A percentile compares a stretch with the other conserved stretches of the same genome.
Evolutionary conservation across 2,329 filamentous ascomycete genomes (phyloP).

Genomic region (Sporothrix phasma): DNA sequence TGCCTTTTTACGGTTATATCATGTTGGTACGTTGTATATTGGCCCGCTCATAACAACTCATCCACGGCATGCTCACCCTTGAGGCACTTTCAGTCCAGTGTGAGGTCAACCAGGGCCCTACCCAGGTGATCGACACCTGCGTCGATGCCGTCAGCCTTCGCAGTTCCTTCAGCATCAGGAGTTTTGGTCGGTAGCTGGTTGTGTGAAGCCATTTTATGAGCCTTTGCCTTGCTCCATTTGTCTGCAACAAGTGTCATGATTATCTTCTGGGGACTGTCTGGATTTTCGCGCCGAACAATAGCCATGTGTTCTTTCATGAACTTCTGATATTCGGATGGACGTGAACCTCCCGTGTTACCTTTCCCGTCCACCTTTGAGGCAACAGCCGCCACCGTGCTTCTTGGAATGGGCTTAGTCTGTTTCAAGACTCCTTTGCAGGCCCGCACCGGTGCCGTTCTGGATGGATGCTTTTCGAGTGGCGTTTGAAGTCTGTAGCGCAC

Average conservation of each 20-base stretch:
- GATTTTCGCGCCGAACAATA: slow-evolving; percentile 46
- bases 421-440: slow-evolving; percentile 59
- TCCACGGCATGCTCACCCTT: neutral
- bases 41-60: neutral
- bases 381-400: slow-evolving; percentile 27
- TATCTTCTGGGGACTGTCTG: slow-evolving; percentile 50
- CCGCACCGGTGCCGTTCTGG: slow-evolving; percentile 63
- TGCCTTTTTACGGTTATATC: too few species aligned
- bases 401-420: slow-evolving; percentile 71
- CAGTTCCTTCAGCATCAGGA: slow-evolving; percentile 5
- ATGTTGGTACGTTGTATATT: too few species aligned
- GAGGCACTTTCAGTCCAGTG: slow-evolving; percentile 1
- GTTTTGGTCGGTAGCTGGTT: slow-evolving; percentile 14
- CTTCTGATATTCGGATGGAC: slow-evolving; percentile 35
- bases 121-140: slow-evolving; percentile 14
- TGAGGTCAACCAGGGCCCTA: slow-evolving; percentile 18
- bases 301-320: slow-evolving; percentile 61
- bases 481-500: slow-evolving; percentile 65
- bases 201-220: slow-evolving; percentile 15
- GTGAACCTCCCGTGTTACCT: slow-evolving; percentile 7
- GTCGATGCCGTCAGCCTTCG: neutral
- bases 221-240: slow-evolving; percentile 45
- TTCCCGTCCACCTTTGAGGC: neutral
- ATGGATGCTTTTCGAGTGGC: slow-evolving; percentile 82
- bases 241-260: slow-evolving; percentile 59